phyloP scores from a whole-genome alignment of 1,284 basidiomycete genomes.

The Cyathus pygmaeus region DNA sequence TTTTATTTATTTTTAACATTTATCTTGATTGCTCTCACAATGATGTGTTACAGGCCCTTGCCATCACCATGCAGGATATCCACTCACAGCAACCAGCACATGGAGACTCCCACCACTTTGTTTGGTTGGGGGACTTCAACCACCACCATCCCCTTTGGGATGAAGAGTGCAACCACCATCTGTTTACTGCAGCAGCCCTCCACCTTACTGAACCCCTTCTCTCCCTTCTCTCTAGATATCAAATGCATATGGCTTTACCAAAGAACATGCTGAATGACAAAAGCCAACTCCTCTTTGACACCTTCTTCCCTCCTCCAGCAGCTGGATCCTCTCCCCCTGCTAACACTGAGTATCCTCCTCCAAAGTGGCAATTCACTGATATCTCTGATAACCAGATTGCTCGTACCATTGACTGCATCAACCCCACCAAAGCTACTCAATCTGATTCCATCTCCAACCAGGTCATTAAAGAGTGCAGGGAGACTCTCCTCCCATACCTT shows the following conservation, averaged over 20 bases:
- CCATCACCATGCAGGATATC: background rate
- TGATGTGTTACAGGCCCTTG: conserved; percentile 12
- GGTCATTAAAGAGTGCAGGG: background rate
- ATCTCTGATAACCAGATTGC: background rate
- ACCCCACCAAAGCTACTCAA: conserved; percentile 9
- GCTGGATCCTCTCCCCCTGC: background rate
- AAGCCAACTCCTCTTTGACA: background rate
- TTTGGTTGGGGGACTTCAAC: conserved; percentile 49
- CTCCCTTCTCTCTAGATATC: background rate
- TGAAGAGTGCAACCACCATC: conserved; percentile 38
- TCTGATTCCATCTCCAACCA: background rate
- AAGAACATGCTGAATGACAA: background rate
- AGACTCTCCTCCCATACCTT: background rate
- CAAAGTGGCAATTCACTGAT: background rate
- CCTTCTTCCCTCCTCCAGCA: background rate
- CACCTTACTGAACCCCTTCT: no score
- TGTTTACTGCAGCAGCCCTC: conserved; percentile 31
- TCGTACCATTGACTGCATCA: conserved; percentile 18
- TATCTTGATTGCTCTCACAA: conserved; percentile 42
- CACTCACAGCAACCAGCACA: background rate
- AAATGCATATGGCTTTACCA: background rate
- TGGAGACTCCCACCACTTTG: background rate
- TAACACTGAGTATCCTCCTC: background rate
- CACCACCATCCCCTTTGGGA: conserved; percentile 57
- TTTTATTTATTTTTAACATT: conserved; percentile 43